A percentile compares a stretch with the other conserved stretches of the same genome.
Conservation (phyloP, 2,329 filamentous ascomycete genomes). For the Aspergillus costaricaensis region DNA sequence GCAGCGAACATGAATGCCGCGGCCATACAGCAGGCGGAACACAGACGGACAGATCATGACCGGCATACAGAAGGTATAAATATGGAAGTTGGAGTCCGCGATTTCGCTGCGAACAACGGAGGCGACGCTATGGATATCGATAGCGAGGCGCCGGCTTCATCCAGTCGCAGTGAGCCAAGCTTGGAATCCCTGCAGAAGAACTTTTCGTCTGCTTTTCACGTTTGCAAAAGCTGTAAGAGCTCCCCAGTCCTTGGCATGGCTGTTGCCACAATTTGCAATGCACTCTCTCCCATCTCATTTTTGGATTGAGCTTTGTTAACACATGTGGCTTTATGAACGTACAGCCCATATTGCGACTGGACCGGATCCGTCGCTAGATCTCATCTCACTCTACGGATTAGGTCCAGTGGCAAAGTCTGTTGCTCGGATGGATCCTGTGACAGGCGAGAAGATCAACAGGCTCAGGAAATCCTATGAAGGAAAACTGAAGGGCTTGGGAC, state of each 20-base stretch:
- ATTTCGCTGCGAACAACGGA: slow-evolving; percentile 21
- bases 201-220: slow-evolving; percentile 50
- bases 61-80: slow-evolving; percentile 26
- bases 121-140: slow-evolving; percentile 46
- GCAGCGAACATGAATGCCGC: slow-evolving; percentile 20
- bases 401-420: slow-evolving; percentile 59
- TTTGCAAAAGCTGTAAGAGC: slow-evolving; percentile 54
- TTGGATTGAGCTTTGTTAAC: slow-evolving; percentile 47
- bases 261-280: slow-evolving; percentile 31
- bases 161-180: slow-evolving; percentile 32
- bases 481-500: slow-evolving; percentile 49
- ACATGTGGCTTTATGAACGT: slow-evolving; percentile 30
- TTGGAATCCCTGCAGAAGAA: slow-evolving; percentile 49
- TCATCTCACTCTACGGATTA: slow-evolving; percentile 61
- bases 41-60: slow-evolving; percentile 40
- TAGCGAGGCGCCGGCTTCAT: slow-evolving; percentile 24
- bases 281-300: slow-evolving; percentile 27
- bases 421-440: slow-evolving; percentile 59
- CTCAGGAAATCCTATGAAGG: slow-evolving; percentile 59
- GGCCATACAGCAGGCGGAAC: slow-evolving; percentile 27
- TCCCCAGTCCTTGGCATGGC: slow-evolving; percentile 42
- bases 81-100: slow-evolving; percentile 21
- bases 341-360: slow-evolving; percentile 52
- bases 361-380: slow-evolving; percentile 60
- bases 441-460: slow-evolving; percentile 67